Conservation (phyloP, 2,329 filamentous ascomycete genomes). For the Fusarium odoratissimum region DNA sequence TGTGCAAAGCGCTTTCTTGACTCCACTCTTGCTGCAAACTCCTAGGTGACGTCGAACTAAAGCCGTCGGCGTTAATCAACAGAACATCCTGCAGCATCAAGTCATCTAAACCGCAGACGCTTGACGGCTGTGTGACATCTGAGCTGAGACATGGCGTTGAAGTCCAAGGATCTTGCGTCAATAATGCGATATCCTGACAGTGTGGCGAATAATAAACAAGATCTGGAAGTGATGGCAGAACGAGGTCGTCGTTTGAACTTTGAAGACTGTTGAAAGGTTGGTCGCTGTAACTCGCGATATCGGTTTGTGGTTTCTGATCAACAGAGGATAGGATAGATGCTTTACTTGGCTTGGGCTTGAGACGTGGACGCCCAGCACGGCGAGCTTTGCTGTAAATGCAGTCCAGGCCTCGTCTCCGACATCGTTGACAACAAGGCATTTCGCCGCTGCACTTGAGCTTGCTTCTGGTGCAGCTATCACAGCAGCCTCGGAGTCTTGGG, state of each 20-base stretch:
- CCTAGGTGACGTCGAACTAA: accelerated
- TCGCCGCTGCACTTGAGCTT: neutral
- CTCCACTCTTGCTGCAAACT: neutral
- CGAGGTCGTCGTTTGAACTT: accelerated
- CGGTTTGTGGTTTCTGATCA: accelerated
- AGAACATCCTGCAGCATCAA: neutral
- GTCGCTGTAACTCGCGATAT: accelerated
- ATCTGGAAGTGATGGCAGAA: neutral
- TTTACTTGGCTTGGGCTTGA: neutral
- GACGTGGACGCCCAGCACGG: neutral
- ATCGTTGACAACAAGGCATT: neutral
- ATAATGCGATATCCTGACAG: accelerated
- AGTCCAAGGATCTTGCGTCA: neutral
- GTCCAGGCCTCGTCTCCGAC: neutral
- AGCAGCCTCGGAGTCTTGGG: neutral
- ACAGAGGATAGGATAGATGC: neutral
- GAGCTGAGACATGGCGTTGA: neutral
- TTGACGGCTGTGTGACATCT: neutral
- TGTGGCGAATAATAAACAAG: accelerated
- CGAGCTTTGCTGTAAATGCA: neutral
- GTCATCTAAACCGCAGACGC: neutral
- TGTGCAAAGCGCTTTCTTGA: no score
- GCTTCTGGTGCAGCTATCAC: neutral
- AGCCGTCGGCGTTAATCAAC: accelerated
- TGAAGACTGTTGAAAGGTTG: no score